Evolutionary conservation across 1,139 yeast genomes (phyloP), one percentile per base, ranked within the genome.

Genomic region (Diutina sp.): DNA sequence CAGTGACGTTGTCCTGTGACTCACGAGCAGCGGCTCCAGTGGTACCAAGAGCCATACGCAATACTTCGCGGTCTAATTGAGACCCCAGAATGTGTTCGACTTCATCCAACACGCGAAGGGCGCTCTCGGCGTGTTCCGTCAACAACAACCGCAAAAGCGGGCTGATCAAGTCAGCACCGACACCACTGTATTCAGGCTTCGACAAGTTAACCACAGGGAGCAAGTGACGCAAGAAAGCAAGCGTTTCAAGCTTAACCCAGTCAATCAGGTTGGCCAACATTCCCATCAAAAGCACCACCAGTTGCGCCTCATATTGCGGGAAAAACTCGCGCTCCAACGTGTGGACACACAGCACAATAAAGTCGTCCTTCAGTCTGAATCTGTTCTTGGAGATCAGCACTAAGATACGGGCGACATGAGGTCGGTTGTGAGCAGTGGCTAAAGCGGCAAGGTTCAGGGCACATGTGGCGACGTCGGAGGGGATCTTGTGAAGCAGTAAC

Each of bases 151-250:
- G 76, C 60, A 95, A 73, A 56, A 95, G 73, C 0, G 99, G 99
- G 1, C 97, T 87, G 4, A 95, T 88, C 57, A 93, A 74, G 66
- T 93, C 99, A 0, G 99, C 99, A 6, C 99, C 99, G 54, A 90
- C 86, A 2, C 96, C 96, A 48, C 82, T 78, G 66, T 90, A 90
- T 63, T 87, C 96, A 18, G 87, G 90, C 55, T 87, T 74, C 56
- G 82, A 83, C 58, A 91, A 74, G 65, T 93, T 93, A 12, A 91
- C 84, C 58, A 80, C 72, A 1, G 97, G 95, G 62, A 95, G 80
- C 11, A 93, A 69, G 55, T 83, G 80, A 61, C 87, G 85, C 61
- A 95, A 74, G 3, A 90, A 69, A 55, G 83, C 85, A 82, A 95
- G 77, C 0, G 95, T 82, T 67, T 93, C 97, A 14, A 78, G 66